Evolutionary conservation across 2,329 filamentous ascomycete genomes (phyloP), one percentile per base, ranked within the genome.

Genomic region (Ascomycota sp.): DNA sequence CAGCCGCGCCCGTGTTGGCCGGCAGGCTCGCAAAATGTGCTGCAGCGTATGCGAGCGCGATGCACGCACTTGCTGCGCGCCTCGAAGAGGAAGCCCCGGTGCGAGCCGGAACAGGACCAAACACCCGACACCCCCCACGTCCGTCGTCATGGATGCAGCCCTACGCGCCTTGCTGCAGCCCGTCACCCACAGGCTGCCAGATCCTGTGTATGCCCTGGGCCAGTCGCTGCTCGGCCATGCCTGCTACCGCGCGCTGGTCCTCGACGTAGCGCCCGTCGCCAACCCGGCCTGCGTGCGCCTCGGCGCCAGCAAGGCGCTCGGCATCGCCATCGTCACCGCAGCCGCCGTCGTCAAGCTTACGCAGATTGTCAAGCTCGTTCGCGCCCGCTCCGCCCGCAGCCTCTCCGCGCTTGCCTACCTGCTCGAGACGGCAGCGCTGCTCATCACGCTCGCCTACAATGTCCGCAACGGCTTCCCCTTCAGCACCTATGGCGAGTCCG

Each of bases 401-500:
- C 68, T 98, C 36, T 82, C 74, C 29, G 92, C 95, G 57, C 66
- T 92, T 27, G 78, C 80, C 21, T 95, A 94, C 59, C 64, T 89
- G 22, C 80, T 98, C 49, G 89, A 98, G 61, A 94, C 83, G 7
- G 65, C 69, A 32, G 72, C 76, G 34, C 86, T 91, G 56, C 65
- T 94, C 43, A 91, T 94, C 53, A 77, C 75, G 5, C 69, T 98
- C 40, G 79, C 81, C 30, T 98, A 98, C 63, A 93, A 92, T 52
- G 64, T 80, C 39, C 81, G 89, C 48, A 81, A 83, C 45, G 75
- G 73, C 17, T 94, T 93, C 43, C 86, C 89, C 3, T 94, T 98
- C 57, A 91, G 77, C 64, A 98, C 89, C 8, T 98, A 79, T 51
- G 89, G 89, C 52, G 89, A 98, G 66, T 86, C 82, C 20, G 83